Base-by-base conservation (phyloP, 768 basidiomycete genomes). In the Psilocybe sp. region DNA sequence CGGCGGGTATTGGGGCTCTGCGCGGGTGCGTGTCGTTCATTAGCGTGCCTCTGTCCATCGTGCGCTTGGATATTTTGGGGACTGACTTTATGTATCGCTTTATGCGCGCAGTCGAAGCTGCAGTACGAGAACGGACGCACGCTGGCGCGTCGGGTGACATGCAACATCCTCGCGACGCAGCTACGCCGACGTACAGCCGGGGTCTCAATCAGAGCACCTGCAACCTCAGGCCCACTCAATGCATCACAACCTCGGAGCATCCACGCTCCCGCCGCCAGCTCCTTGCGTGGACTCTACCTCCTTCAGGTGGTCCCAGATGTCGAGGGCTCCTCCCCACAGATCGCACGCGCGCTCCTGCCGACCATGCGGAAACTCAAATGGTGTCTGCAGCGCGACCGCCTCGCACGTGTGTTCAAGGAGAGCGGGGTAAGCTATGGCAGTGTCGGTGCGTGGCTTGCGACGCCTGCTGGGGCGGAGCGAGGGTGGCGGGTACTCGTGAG, bases 351-450 rank as follows among this genome's bases (percentile, higher is more conserved):
- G 7, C 73, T 90, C 19, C 66, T 88, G 4, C 84, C 87, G 12
- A 71, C 79, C 18, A 73, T 89, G 60, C 81, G 79, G 49, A 72
- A 78, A 60, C 72, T 89, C 52, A 89, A 88, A 63, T 89, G 86
- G 85, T 81, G 78, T 35, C 64, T 87, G 42, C 80, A 82, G 59
- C 72, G 75, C 11, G 88, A 89, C 59, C 73, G 71, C 41, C 69
- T 87, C 20, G 79, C 87, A 4, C 78, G 74, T 62, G 64, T 78
- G 52, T 71, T 87, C 47, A 78, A 82, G 61, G 68, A 73, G 32
- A 70, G 74, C 44, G 54, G 61, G 23, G 71, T 69, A 37, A 63
- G 68, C 14, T 62, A 68, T 16, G 67, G 68, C 11, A 28, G 23
- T 7, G 69, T 80, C 41, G 71, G 70, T 31, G 60, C 64, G n/a